A percentile compares a stretch with the other conserved stretches of the same genome.
Conservation (phyloP, 1,284 basidiomycete genomes). For the Sanghuangporus weigelae region DNA sequence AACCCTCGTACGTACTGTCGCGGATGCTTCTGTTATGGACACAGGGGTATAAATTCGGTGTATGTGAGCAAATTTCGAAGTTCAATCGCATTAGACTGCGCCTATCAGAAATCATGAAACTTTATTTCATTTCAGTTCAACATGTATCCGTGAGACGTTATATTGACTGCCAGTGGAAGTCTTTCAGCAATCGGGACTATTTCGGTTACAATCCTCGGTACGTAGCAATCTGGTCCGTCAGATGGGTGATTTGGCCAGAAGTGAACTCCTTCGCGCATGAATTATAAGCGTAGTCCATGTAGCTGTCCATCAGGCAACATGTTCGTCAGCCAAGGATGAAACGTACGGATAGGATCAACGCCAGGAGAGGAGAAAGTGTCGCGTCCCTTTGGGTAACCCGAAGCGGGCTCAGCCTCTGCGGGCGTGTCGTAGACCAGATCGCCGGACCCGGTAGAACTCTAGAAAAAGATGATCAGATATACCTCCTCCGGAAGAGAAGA, state of each 20-base stretch:
- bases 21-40: no score
- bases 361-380: slow-evolving; percentile 41
- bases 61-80: no score
- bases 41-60: no score
- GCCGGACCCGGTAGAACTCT: slow-evolving; percentile 34
- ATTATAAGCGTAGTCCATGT: slow-evolving; percentile 40
- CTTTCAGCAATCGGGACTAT: not conserved
- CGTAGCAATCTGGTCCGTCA: not conserved
- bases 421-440: slow-evolving; percentile 47
- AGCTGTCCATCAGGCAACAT: slow-evolving; percentile 27
- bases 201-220: not conserved
- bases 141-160: no score
- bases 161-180: not conserved
- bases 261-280: slow-evolving; percentile 46
- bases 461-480: not conserved
- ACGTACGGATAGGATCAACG: slow-evolving; percentile 35
- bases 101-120: no score
- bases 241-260: slow-evolving; percentile 21
- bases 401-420: slow-evolving; percentile 38
- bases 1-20: no score
- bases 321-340: not conserved
- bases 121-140: no score
- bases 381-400: slow-evolving; percentile 40
- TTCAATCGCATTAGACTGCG: no score
- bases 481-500: not conserved